These are phyloP conservation scores for Calonectria pseudoreteaudii DNA, from an alignment of 2,329 filamentous ascomycete genomes.

Conservation along the genomic window DNA sequence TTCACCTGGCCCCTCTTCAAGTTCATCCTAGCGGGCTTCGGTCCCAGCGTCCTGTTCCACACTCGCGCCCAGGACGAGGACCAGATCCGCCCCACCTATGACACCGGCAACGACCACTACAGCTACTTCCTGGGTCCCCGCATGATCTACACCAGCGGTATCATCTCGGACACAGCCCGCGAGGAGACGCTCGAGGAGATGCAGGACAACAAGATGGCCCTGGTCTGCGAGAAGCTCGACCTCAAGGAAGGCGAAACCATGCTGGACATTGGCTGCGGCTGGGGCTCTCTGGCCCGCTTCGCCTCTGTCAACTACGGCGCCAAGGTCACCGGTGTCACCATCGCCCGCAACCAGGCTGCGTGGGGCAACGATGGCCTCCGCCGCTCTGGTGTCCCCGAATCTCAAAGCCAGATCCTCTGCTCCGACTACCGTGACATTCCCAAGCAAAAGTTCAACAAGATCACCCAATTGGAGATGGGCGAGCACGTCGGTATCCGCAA, in stretches of 20 bases:
- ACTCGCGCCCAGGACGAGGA: slow-evolving; percentile 95
- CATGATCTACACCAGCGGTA: slow-evolving; percentile 97
- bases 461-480: slow-evolving; percentile 97
- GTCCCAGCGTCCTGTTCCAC: slow-evolving; percentile 92
- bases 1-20: slow-evolving; percentile 89
- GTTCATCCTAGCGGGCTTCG: slow-evolving; percentile 87
- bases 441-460: slow-evolving; percentile 88
- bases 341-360: slow-evolving; percentile 94
- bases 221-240: slow-evolving; percentile 96
- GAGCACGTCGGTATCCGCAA: slow-evolving; percentile 97
- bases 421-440: slow-evolving; percentile 98
- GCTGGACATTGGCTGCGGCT: slow-evolving; percentile 96
- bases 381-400: slow-evolving; percentile 82
- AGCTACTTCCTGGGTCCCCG: slow-evolving; percentile 97
- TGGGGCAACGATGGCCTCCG: slow-evolving; percentile 95
- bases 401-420: slow-evolving; percentile 92
- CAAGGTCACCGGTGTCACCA: slow-evolving; percentile 87
- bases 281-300: slow-evolving; percentile 95
- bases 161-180: slow-evolving; percentile 87
- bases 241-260: slow-evolving; percentile 84
- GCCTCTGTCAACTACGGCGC: slow-evolving; percentile 93
- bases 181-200: slow-evolving; percentile 95
- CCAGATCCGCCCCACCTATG: slow-evolving; percentile 97
- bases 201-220: slow-evolving; percentile 95
- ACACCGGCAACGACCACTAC: slow-evolving; percentile 98